Evolutionary conservation across 2,329 filamentous ascomycete genomes (phyloP).

Genomic region (Didymella lethalis): DNA sequence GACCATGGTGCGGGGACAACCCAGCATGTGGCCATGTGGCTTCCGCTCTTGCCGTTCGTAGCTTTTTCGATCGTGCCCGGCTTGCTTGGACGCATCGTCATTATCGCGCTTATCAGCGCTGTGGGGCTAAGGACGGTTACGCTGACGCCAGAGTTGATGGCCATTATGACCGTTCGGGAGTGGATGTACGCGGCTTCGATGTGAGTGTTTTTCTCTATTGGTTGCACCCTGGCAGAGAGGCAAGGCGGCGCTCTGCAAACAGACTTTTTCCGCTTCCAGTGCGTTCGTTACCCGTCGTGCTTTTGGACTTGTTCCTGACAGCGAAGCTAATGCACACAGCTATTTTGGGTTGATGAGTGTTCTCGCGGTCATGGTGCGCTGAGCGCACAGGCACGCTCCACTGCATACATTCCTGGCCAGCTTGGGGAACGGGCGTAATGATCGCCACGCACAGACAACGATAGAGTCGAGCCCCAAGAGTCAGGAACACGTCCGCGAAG

Average conservation of each 20-base stretch:
- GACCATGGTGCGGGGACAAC: slow-evolving; percentile 25
- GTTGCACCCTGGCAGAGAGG: slow-evolving; percentile 5
- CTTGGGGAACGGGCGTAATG: slow-evolving; percentile 19
- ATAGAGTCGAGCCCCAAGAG: slow-evolving; percentile 6
- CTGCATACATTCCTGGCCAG: slow-evolving; percentile 21
- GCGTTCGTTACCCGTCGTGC: not conserved
- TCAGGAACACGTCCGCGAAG: slow-evolving; percentile 11
- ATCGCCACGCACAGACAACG: slow-evolving; percentile 22
- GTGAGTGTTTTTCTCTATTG: slow-evolving; percentile 47
- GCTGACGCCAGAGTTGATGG: slow-evolving; percentile 45
- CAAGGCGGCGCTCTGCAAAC: not conserved
- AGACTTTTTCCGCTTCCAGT: not conserved
- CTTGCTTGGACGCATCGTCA: slow-evolving; percentile 51
- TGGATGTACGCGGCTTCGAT: slow-evolving; percentile 51
- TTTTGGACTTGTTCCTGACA: slow-evolving; percentile 23
- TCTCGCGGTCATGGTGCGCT: slow-evolving; percentile 50
- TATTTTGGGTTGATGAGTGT: slow-evolving; percentile 53
- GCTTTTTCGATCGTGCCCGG: slow-evolving; percentile 55
- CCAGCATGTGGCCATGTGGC: slow-evolving; percentile 41
- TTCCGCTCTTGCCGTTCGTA: slow-evolving; percentile 52
- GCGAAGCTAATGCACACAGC: slow-evolving; percentile 47
- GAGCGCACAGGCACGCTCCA: slow-evolving; percentile 30
- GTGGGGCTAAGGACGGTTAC: slow-evolving; percentile 47
- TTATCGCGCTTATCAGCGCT: slow-evolving; percentile 50
- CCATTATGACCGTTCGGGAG: slow-evolving; percentile 49